Evolutionary conservation across 1,284 basidiomycete genomes (phyloP).

Genomic region (Ceratobasidium sp.): DNA sequence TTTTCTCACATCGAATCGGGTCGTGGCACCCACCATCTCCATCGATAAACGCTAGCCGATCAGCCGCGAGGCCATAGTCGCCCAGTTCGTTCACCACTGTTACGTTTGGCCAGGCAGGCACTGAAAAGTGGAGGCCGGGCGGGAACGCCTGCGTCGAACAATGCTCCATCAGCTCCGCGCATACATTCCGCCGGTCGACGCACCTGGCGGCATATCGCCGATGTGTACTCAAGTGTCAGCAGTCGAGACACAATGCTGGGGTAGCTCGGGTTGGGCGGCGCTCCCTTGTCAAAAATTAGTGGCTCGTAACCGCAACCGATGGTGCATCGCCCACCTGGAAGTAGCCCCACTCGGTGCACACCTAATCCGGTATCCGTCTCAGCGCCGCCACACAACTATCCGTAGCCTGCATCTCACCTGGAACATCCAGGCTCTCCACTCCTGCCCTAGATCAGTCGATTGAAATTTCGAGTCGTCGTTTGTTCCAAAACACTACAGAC

Average conservation of each 20-base stretch:
- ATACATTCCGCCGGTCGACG: slow-evolving; percentile 32
- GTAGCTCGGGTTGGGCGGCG: slow-evolving; percentile 69
- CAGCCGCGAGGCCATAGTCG: slow-evolving; percentile 76
- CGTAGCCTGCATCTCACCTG: slow-evolving; percentile 58
- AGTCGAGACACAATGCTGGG: slow-evolving; percentile 79
- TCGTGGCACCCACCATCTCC: slow-evolving; percentile 68
- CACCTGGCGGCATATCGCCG: slow-evolving; percentile 82
- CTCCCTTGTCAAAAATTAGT: slow-evolving; percentile 60
- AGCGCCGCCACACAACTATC: neutral
- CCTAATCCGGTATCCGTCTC: slow-evolving; percentile 48
- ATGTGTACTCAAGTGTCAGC: slow-evolving; percentile 79
- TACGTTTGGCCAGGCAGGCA: slow-evolving; percentile 80
- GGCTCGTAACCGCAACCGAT: slow-evolving; percentile 43
- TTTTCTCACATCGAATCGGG: slow-evolving; percentile 4
- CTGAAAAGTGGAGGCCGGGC: slow-evolving; percentile 75
- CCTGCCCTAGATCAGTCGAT: slow-evolving; percentile 67
- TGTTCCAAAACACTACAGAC: slow-evolving; percentile 83
- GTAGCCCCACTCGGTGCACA: slow-evolving; percentile 95
- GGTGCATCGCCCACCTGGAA: slow-evolving; percentile 65
- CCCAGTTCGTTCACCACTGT: slow-evolving; percentile 82
- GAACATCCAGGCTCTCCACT: slow-evolving; percentile 89
- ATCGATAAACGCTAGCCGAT: slow-evolving; percentile 87
- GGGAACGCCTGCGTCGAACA: slow-evolving; percentile 71
- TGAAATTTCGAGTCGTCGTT: slow-evolving; percentile 74
- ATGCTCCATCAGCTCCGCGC: neutral